Percentiles rank a stretch among this genome's conserved stretches.
These are phyloP conservation scores for Linnemannia elongata DNA, from an alignment of 192 early-diverging fungal species.

Conservation along the genomic window DNA sequence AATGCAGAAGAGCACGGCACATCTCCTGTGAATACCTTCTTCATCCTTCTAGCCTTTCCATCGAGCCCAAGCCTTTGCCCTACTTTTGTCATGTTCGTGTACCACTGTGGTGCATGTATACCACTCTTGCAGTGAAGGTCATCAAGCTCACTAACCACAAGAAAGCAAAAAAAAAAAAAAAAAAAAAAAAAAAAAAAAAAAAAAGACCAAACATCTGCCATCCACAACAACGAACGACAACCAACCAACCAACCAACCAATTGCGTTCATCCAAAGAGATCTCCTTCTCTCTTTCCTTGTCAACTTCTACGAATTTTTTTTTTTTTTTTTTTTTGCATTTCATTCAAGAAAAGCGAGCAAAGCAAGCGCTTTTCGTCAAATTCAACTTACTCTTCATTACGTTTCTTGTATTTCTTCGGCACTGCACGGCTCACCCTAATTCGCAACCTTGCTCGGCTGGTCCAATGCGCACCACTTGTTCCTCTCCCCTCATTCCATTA, in stretches of 20 bases:
- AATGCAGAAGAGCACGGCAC: too few relatives aligned
- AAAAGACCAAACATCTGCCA: too few relatives aligned
- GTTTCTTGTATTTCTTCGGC: background rate
- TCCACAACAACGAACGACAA: background rate
- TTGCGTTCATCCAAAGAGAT: background rate
- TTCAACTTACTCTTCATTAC: background rate
- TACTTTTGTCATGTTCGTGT: too few relatives aligned
- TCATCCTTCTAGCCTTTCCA: too few relatives aligned
- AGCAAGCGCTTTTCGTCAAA: too few relatives aligned
- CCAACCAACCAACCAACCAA: background rate
- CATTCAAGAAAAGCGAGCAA: background rate
- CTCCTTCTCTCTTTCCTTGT: background rate
- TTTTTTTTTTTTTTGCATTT: background rate
- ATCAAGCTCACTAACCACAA: too few relatives aligned
- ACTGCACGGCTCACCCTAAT: background rate
- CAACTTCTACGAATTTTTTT: background rate
- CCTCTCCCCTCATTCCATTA: background rate
- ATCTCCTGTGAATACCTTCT: too few relatives aligned
- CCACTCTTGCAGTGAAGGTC: too few relatives aligned
- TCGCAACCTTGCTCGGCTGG: background rate
- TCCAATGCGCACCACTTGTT: background rate
- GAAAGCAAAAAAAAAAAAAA: too few relatives aligned
- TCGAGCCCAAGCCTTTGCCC: too few relatives aligned
- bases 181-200: too few relatives aligned
- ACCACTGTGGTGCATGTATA: too few relatives aligned